A percentile compares a stretch with the other conserved stretches of the same genome.
Conservation (phyloP, 2,329 filamentous ascomycete genomes). For the Fusarium drepaniforme region DNA sequence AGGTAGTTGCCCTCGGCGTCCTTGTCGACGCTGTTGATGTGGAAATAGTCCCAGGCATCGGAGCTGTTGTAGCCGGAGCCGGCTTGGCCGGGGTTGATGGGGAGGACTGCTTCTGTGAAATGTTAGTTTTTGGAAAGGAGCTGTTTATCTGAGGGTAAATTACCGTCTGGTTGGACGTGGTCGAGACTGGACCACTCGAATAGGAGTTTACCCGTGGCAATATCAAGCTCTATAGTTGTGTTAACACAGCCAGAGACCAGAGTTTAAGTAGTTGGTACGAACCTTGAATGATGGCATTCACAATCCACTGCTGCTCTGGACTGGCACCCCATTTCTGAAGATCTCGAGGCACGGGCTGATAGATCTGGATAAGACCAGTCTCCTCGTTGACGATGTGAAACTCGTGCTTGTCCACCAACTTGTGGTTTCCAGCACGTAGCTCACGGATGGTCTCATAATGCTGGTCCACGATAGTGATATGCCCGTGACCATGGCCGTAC, state of each 20-base stretch:
- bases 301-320: constrained; percentile 66
- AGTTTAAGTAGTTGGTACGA: constrained; percentile 18
- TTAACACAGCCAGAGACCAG: background rate
- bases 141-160: background rate
- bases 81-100: constrained; percentile 58
- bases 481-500: constrained; percentile 67
- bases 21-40: constrained; percentile 70
- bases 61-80: constrained; percentile 46
- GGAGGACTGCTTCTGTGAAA: constrained; percentile 56
- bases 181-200: constrained; percentile 58
- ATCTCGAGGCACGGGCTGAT: constrained; percentile 61
- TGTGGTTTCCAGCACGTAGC: constrained; percentile 64
- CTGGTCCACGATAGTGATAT: constrained; percentile 64
- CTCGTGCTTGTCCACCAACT: constrained; percentile 66
- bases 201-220: constrained; percentile 61
- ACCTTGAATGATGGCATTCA: constrained; percentile 67
- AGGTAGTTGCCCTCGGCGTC: constrained; percentile 61
- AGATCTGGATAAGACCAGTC: constrained; percentile 66
- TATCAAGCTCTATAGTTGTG: constrained; percentile 58
- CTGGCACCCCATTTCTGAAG: constrained; percentile 59
- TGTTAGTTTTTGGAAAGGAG: background rate
- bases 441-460: constrained; percentile 67
- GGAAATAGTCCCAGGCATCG: constrained; percentile 67
- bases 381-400: constrained; percentile 65
- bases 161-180: constrained; percentile 43